These are phyloP conservation scores for Podaxis sp. DNA, from an alignment of 768 basidiomycete species.

Conservation along the genomic window DNA sequence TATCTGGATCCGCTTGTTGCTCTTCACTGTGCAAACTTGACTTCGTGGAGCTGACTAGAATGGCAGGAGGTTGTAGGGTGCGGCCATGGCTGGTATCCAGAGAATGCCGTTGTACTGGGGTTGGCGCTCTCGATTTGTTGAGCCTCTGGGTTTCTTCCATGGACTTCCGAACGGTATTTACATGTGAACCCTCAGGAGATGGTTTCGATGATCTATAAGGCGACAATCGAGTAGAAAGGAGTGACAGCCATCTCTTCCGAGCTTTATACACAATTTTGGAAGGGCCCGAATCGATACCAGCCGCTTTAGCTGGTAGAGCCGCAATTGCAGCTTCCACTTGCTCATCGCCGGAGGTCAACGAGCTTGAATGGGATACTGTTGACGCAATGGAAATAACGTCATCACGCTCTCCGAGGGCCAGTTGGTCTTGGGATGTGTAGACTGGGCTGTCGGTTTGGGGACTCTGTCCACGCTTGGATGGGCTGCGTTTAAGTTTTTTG, in stretches of 20 bases:
- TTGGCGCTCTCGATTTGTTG: constrained; percentile 10
- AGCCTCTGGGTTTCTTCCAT: constrained; percentile 19
- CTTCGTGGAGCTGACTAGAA: constrained; percentile 33
- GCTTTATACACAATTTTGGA: not conserved
- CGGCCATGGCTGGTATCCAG: constrained; percentile 17
- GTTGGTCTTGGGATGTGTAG: constrained; percentile 21
- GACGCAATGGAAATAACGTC: constrained; percentile 10
- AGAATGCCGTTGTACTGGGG: constrained; percentile 4
- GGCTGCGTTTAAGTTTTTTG: constrained; percentile 46
- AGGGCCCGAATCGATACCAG: not conserved
- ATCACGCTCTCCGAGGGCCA: constrained; percentile 21
- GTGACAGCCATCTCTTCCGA: constrained; percentile 3
- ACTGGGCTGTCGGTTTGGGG: constrained; percentile 10
- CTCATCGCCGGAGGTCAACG: constrained; percentile 12
- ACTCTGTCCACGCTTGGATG: constrained; percentile 28
- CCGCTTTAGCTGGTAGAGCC: not conserved
- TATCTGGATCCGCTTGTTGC: constrained; percentile 37
- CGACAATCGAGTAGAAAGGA: constrained; percentile 1
- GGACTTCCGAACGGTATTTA: constrained; percentile 17
- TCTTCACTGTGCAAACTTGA: constrained; percentile 34
- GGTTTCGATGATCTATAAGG: not conserved
- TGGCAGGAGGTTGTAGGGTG: constrained; percentile 23
- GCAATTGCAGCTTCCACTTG: constrained; percentile 28
- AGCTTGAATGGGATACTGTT: constrained; percentile 10
- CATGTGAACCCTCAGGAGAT: constrained; percentile 3